phyloP scores from a whole-genome alignment of 2,329 filamentous ascomycete species.

The Botrytis porri region DNA sequence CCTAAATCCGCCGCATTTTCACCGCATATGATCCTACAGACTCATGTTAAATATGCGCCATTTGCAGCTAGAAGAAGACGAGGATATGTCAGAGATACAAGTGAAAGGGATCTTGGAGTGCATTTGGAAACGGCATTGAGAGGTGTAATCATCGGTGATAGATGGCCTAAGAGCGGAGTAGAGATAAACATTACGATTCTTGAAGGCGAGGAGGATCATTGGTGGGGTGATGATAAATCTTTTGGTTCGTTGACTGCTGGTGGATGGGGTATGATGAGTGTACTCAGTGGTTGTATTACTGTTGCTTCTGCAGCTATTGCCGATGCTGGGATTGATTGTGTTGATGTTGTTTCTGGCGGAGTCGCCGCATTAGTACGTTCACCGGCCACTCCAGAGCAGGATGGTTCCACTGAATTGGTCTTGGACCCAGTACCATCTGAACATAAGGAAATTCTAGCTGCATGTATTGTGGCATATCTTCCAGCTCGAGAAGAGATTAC shows the following conservation, averaged over 20 bases:
- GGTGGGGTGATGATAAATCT: conserved; percentile 55
- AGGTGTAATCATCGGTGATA: conserved; percentile 85
- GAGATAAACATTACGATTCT: conserved; percentile 91
- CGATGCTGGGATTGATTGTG: conserved; percentile 93
- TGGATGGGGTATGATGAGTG: conserved; percentile 87
- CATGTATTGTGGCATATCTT: conserved; percentile 88
- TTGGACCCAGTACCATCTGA: conserved; percentile 82
- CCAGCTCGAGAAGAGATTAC: conserved; percentile 86
- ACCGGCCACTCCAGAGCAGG: conserved; percentile 38
- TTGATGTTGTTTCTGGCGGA: conserved; percentile 85
- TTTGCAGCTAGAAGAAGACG: conserved; percentile 82
- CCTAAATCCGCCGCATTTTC: conserved; percentile 89
- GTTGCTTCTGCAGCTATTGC: conserved; percentile 89
- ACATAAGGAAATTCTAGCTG: conserved; percentile 72
- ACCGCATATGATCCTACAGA: conserved; percentile 85
- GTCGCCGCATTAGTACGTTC: conserved; percentile 73
- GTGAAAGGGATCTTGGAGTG: conserved; percentile 83
- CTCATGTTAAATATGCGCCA: conserved; percentile 93
- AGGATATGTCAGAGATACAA: conserved; percentile 81
- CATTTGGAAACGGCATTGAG: conserved; percentile 89
- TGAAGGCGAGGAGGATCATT: conserved; percentile 83
- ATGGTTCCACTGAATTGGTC: conserved; percentile 50
- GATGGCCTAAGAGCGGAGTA: conserved; percentile 98
- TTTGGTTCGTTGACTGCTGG: conserved; percentile 54
- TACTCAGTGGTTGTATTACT: conserved; percentile 87